Percentiles rank a stretch among this genome's conserved stretches.
phyloP scores from a whole-genome alignment of 192 early-diverging fungal genomes.

The Ambispora gerdemannii region DNA sequence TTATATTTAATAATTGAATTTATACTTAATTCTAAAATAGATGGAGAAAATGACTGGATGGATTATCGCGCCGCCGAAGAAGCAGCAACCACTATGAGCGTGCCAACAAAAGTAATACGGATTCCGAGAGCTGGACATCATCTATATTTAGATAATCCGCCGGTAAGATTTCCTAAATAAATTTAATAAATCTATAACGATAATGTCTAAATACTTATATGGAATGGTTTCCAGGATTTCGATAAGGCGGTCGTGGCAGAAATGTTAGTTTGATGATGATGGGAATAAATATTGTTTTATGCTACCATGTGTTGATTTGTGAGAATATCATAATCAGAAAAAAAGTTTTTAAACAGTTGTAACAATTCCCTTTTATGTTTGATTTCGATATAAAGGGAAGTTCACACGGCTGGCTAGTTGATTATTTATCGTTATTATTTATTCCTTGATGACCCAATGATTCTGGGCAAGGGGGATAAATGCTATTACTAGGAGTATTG shows the following conservation, averaged over 20 bases:
- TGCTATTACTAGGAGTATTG: too few species aligned
- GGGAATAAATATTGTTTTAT: too few species aligned
- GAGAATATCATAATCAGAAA: too few species aligned
- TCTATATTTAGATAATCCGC: conserved; percentile 82
- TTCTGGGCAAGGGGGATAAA: too few species aligned
- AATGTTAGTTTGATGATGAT: too few species aligned
- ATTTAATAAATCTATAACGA: neutral
- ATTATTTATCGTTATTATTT: too few species aligned
- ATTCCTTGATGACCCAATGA: too few species aligned
- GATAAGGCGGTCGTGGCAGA: conserved; percentile 9
- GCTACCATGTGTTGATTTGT: too few species aligned
- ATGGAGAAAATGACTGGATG: conserved; percentile 90
- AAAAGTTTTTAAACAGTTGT: too few species aligned
- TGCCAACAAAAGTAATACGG: conserved; percentile 45
- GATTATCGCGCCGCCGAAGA: conserved; percentile 69
- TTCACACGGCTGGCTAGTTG: too few species aligned
- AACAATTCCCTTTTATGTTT: too few species aligned
- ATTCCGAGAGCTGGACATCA: conserved; percentile 75
- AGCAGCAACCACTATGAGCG: conserved; percentile 55
- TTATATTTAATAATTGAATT: neutral
- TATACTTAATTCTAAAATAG: conserved; percentile 23
- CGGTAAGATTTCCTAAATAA: conserved; percentile 24
- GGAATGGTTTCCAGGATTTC: neutral
- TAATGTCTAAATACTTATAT: neutral
- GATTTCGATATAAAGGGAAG: too few species aligned